A percentile compares a stretch with the other conserved stretches of the same genome.
These are phyloP conservation scores for Clavispora fructus DNA, from an alignment of 805 yeast genomes.

Conservation along the genomic window DNA sequence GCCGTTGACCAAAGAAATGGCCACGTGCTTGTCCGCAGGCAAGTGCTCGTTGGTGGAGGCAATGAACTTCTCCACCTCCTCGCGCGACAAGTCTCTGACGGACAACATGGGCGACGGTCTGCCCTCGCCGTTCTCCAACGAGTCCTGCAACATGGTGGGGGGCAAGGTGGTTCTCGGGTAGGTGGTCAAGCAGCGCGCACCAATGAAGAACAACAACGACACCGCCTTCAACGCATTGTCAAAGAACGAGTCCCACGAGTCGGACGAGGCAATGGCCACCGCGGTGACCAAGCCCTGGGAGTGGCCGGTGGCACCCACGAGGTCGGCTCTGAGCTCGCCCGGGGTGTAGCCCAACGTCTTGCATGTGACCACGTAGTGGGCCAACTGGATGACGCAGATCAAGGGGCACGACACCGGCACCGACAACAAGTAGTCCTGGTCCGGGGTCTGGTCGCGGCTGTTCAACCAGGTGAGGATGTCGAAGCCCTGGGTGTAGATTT, in stretches of 20 bases:
- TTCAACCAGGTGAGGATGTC: constrained; percentile 85
- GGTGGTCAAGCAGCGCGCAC: constrained; percentile 82
- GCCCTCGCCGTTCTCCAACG: constrained; percentile 92
- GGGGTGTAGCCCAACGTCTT: constrained; percentile 82
- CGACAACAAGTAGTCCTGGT: constrained; percentile 76
- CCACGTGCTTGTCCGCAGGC: constrained; percentile 86
- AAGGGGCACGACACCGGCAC: constrained; percentile 97
- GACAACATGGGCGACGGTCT: constrained; percentile 97
- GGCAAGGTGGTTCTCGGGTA: constrained; percentile 94
- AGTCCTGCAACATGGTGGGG: constrained; percentile 88
- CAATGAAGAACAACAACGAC: constrained; percentile 84
- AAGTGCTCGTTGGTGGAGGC: constrained; percentile 88
- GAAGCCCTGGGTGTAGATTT: constrained; percentile 90
- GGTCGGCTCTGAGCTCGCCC: constrained; percentile 69
- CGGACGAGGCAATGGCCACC: constrained; percentile 75
- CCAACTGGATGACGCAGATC: constrained; percentile 91
- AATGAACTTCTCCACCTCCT: constrained; percentile 74
- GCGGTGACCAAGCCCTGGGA: constrained; percentile 93
- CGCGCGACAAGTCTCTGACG: constrained; percentile 76
- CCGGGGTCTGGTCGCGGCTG: constrained; percentile 82
- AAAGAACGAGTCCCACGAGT: constrained; percentile 81
- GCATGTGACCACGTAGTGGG: constrained; percentile 87
- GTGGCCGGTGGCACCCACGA: constrained; percentile 81
- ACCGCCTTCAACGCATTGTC: constrained; percentile 71
- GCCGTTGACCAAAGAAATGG: constrained; percentile 88